Base-by-base conservation (phyloP, 345 rosid genomes). In the Geranium rotundifolium region DNA sequence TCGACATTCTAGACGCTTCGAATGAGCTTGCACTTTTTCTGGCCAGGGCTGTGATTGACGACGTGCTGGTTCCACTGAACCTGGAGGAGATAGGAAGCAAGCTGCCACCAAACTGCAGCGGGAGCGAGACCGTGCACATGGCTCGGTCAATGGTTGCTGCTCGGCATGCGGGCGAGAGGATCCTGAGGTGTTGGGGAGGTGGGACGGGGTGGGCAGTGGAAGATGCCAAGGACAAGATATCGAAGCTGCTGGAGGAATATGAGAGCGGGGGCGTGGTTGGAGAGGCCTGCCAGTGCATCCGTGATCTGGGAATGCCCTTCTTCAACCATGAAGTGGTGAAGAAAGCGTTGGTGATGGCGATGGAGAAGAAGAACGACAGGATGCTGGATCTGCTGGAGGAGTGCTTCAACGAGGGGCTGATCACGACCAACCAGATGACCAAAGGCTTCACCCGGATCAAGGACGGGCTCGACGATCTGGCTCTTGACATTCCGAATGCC, bases 201-300 rank as follows among this genome's bases (percentile, higher is more conserved):
- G 99, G 99, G 39, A 88, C 91, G 0, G 97, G 99, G 8, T 95
- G 97, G 97, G 93, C 89, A 5, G 95, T 95, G 34, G 99, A 95
- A 82, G 99, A 95, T 61, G 97, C 99, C 0, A 95, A 95, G 72
- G 99, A 95, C 86, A 95, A 90, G 77, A 90, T 95, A 73, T n/a
- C 74, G 79, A 90, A 88, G 82, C 88, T 95, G 8, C 71, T 93
- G 56, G 97, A 95, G 74, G 99, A 93, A 77, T 93, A 81, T 19
- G 97, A 88, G 76, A 83, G 81, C 27, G 90, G 97, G 4, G 96
- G 99, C 19, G 99, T 84, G 15, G 82, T 88, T 15, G 73, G 76
- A n/a, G 99, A 93, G 66, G 99, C 99, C 57, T 90, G 97, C 74
- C 97, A 82, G 69, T 95, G 99, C 60, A 95, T 95, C 55, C 90